phyloP scores from a whole-genome alignment of 2,329 filamentous ascomycete genomes.

The Beauveria asiatica region DNA sequence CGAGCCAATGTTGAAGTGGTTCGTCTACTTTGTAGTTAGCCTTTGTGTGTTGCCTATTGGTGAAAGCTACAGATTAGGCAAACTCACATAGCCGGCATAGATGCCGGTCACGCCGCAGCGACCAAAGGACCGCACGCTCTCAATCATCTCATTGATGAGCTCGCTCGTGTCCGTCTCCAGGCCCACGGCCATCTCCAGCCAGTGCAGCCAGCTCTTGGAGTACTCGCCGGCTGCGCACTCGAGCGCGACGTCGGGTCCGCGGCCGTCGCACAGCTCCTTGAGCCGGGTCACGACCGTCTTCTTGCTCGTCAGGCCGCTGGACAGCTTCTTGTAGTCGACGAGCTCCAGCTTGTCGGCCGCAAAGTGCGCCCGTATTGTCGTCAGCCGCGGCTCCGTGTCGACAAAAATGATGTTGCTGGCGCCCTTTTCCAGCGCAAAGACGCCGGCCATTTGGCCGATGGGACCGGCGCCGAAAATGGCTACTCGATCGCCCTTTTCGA shows the following conservation, averaged over 20 bases:
- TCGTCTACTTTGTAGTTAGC: conserved; percentile 42
- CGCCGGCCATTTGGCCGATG: conserved; percentile 74
- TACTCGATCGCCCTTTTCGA: conserved; percentile 68
- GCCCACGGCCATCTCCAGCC: conserved; percentile 50
- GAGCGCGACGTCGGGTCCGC: conserved; percentile 65
- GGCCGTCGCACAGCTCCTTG: conserved; percentile 63
- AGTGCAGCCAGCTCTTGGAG: conserved; percentile 52
- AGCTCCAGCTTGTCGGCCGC: conserved; percentile 51
- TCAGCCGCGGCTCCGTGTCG: conserved; percentile 63
- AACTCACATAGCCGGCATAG: conserved; percentile 49
- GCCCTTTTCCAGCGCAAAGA: conserved; percentile 67
- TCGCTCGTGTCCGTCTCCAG: conserved; percentile 80
- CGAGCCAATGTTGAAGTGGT: conserved; percentile 76
- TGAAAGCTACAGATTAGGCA: conserved; percentile 2
- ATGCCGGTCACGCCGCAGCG: conserved; percentile 70
- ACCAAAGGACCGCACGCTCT: conserved; percentile 62
- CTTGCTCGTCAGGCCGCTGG: conserved; percentile 47
- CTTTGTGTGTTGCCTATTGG: neutral
- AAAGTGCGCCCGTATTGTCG: conserved; percentile 57
- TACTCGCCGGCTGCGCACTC: conserved; percentile 59
- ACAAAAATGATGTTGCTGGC: conserved; percentile 71
- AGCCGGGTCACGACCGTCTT: conserved; percentile 61
- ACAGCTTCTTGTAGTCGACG: conserved; percentile 57
- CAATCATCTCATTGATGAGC: conserved; percentile 72
- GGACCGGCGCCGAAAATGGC: conserved; percentile 82